phyloP scores from a whole-genome alignment of 169 alveolate species.

The Cryptosporidium andersoni region DNA sequence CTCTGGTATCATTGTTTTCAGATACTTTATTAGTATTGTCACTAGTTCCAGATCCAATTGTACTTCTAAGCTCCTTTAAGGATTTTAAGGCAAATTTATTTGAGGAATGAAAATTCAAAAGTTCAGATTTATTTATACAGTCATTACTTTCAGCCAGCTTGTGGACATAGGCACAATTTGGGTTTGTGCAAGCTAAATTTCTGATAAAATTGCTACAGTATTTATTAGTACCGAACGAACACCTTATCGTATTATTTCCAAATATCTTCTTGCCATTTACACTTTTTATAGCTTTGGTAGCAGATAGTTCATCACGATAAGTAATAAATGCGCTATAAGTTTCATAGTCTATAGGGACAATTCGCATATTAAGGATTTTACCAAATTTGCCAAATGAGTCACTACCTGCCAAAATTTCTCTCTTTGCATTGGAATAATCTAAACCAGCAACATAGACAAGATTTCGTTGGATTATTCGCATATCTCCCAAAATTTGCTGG shows the following conservation, averaged over 20 bases:
- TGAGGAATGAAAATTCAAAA: conserved; percentile 59
- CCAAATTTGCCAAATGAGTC: conserved; percentile 91
- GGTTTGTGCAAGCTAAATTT: conserved; percentile 85
- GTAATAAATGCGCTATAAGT: conserved; percentile 92
- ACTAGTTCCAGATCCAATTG: background rate
- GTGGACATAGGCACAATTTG: conserved; percentile 91
- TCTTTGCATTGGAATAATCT: conserved; percentile 82
- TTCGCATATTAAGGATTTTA: conserved; percentile 83
- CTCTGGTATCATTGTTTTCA: background rate
- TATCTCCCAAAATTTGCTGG: conserved; percentile 79
- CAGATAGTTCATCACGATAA: conserved; percentile 87
- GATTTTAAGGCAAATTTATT: conserved; percentile 63
- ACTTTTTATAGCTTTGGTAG: conserved; percentile 89
- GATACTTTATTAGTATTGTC: background rate
- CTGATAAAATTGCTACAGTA: conserved; percentile 89
- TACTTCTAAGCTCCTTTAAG: conserved; percentile 25
- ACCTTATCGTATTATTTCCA: conserved; percentile 83
- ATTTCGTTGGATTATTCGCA: conserved; percentile 88
- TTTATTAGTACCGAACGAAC: conserved; percentile 93
- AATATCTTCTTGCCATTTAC: conserved; percentile 88
- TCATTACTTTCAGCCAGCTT: conserved; percentile 80
- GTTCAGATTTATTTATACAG: conserved; percentile 62
- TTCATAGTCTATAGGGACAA: conserved; percentile 84
- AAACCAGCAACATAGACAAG: conserved; percentile 89
- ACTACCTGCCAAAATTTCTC: conserved; percentile 82